A percentile compares a stretch with the other conserved stretches of the same genome.
Evolutionary conservation across 2,329 filamentous ascomycete genomes (phyloP).

Genomic region (Juglanconis oblonga): DNA sequence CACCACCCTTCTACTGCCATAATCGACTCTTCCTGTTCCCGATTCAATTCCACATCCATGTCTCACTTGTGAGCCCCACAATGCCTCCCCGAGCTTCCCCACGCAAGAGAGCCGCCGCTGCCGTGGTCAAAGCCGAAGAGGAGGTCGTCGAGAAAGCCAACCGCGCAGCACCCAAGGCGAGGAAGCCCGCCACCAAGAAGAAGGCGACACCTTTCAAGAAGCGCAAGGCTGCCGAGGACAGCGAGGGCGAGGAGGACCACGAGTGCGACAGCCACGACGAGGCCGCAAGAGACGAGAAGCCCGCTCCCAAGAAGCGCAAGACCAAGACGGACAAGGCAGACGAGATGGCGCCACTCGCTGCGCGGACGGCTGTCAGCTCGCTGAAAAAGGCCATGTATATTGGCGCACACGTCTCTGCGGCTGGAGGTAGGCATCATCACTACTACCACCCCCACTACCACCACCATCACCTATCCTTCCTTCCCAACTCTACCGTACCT

Average conservation of each 20-base stretch:
- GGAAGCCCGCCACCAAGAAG: constrained; percentile 26
- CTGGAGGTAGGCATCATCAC: constrained; percentile 62
- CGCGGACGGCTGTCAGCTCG: constrained; percentile 60
- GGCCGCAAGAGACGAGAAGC: constrained; percentile 21
- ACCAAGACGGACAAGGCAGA: constrained; percentile 36
- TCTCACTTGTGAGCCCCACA: not conserved
- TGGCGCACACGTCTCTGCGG: constrained; percentile 87
- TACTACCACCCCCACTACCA: no score
- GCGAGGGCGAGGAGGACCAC: constrained; percentile 23
- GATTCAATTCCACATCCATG: not conserved
- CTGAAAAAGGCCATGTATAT: constrained; percentile 74
- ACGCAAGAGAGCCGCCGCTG: constrained; percentile 19
- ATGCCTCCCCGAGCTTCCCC: constrained; percentile 17
- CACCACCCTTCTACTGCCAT: no score
- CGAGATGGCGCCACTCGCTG: constrained; percentile 60
- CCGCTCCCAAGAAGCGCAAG: constrained; percentile 41
- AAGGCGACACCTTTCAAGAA: constrained; percentile 20
- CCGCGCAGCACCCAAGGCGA: constrained; percentile 20
- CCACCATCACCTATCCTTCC: not conserved
- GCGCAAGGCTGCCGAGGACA: constrained; percentile 24
- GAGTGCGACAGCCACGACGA: constrained; percentile 19
- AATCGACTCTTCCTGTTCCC: no score
- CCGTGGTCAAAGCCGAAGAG: constrained; percentile 21
- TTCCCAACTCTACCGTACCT: not conserved
- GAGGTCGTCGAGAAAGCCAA: constrained; percentile 19